A percentile compares a stretch with the other conserved stretches of the same genome.
Evolutionary conservation across 108 stramenopile genomes (phyloP).

Genomic region (Aurantiochytrium sp.): DNA sequence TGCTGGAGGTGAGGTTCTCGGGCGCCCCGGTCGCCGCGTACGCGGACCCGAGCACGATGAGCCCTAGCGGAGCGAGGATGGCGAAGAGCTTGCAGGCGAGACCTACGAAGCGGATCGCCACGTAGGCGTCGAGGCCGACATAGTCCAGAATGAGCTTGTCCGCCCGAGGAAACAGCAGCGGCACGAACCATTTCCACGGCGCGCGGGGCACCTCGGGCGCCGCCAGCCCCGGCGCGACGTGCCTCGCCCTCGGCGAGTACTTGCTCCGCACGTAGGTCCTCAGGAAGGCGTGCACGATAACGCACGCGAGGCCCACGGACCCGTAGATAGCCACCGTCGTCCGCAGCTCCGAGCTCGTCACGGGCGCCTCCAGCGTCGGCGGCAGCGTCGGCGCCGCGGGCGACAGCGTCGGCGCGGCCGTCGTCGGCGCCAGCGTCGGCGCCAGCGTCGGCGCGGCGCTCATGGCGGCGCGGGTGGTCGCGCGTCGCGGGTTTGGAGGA

Average conservation of each 20-base stretch:
- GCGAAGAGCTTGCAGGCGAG: not conserved
- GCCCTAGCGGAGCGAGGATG: not conserved
- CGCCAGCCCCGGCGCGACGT: not conserved
- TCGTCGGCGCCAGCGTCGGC: too few relatives aligned
- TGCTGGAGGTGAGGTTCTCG: not conserved
- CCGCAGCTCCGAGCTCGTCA: not conserved
- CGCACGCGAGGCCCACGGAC: not conserved
- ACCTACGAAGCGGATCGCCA: slow-evolving; percentile 15
- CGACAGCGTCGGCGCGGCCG: not conserved
- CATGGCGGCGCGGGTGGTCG: too few relatives aligned
- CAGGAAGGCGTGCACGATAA: not conserved
- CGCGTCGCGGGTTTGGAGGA: too few relatives aligned
- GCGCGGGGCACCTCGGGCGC: not conserved
- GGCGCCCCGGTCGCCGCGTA: not conserved
- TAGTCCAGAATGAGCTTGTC: not conserved
- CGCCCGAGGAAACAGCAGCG: not conserved
- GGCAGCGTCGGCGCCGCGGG: not conserved
- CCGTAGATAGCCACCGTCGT: slow-evolving; percentile 6
- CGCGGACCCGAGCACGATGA: not conserved
- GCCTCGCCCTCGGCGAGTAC: not conserved
- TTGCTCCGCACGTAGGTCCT: not conserved
- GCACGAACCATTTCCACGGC: not conserved
- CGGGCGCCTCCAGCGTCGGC: not conserved
- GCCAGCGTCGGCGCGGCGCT: too few relatives aligned
- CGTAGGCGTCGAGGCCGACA: slow-evolving; percentile 7